These are phyloP conservation scores for Cutaneotrichosporon cutaneum DNA, from an alignment of 1,284 basidiomycete genomes.

Conservation along the genomic window DNA sequence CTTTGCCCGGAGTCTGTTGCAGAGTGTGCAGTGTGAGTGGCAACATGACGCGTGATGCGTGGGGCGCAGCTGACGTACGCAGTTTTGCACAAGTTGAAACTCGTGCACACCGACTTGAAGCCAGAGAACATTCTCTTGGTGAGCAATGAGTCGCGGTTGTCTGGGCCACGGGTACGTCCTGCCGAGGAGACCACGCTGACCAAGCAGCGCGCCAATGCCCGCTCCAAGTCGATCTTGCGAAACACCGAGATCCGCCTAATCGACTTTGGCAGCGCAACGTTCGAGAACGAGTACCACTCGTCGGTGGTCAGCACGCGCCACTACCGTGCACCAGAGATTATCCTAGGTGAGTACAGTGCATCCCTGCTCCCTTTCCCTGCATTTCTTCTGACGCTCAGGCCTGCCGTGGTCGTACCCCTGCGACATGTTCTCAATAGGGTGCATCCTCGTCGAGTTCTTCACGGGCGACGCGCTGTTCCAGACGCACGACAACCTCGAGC, in stretches of 20 bases:
- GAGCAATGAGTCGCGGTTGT: conserved; percentile 65
- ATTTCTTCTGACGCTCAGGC: conserved; percentile 56
- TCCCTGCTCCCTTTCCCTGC: not conserved
- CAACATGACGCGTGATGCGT: not conserved
- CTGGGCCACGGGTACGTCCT: conserved; percentile 37
- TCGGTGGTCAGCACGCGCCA: conserved; percentile 96
- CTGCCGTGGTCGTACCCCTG: conserved; percentile 98
- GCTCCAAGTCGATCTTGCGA: conserved; percentile 60
- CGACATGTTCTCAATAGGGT: conserved; percentile 97
- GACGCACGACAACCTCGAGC: conserved; percentile 98
- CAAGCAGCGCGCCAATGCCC: conserved; percentile 27
- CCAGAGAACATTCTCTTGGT: conserved; percentile 97
- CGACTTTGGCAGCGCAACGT: conserved; percentile 96
- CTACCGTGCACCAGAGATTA: conserved; percentile 98
- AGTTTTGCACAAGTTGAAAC: conserved; percentile 88
- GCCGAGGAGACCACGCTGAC: not conserved
- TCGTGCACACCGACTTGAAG: conserved; percentile 98
- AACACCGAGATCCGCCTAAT: conserved; percentile 94
- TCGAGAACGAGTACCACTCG: conserved; percentile 97
- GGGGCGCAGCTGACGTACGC: conserved; percentile 10
- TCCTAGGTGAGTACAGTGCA: conserved; percentile 68
- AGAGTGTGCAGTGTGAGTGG: conserved; percentile 84
- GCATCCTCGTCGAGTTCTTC: conserved; percentile 98
- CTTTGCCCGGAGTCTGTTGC: conserved; percentile 88
- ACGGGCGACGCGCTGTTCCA: conserved; percentile 98